Conservation (phyloP, 2,329 filamentous ascomycete species). For the Penicillium decumbens region DNA sequence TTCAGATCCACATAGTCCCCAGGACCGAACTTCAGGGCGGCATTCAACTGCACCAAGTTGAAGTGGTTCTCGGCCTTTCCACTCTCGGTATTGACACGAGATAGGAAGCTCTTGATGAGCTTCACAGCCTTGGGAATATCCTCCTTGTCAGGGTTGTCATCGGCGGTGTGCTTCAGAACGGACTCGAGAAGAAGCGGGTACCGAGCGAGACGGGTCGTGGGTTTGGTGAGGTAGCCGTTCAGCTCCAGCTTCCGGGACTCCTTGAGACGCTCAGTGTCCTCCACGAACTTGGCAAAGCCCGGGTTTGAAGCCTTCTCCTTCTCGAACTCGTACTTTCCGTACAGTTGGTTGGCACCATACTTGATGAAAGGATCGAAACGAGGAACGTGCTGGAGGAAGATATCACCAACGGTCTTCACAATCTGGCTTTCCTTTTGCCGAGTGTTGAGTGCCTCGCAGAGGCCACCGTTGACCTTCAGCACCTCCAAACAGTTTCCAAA, state of each 20-base stretch:
- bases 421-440: conserved; percentile 87
- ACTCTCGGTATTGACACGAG: conserved; percentile 86
- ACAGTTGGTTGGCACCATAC: conserved; percentile 92
- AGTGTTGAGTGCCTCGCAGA: conserved; percentile 82
- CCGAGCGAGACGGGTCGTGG: conserved; percentile 87
- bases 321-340: conserved; percentile 97
- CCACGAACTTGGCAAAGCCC: conserved; percentile 83
- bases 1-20: conserved; percentile 91
- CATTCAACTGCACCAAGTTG: conserved; percentile 86
- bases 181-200: conserved; percentile 91
- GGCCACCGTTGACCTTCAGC: conserved; percentile 80
- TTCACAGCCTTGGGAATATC: conserved; percentile 86
- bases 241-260: conserved; percentile 95
- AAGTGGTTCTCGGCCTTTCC: conserved; percentile 97
- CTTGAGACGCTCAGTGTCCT: conserved; percentile 92
- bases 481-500: conserved; percentile 97
- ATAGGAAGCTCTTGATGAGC: conserved; percentile 81
- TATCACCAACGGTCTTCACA: conserved; percentile 84
- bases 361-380: conserved; percentile 94
- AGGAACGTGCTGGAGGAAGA: conserved; percentile 87
- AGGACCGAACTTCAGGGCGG: conserved; percentile 83
- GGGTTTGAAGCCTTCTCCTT: conserved; percentile 86
- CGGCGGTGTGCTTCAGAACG: conserved; percentile 84
- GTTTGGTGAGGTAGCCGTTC: conserved; percentile 96
- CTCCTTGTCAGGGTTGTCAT: conserved; percentile 81